Percentiles rank a stretch among this genome's conserved stretches.
Conservation (phyloP, 495 filamentous ascomycete genomes). For the Penicillium ochrochloron region DNA sequence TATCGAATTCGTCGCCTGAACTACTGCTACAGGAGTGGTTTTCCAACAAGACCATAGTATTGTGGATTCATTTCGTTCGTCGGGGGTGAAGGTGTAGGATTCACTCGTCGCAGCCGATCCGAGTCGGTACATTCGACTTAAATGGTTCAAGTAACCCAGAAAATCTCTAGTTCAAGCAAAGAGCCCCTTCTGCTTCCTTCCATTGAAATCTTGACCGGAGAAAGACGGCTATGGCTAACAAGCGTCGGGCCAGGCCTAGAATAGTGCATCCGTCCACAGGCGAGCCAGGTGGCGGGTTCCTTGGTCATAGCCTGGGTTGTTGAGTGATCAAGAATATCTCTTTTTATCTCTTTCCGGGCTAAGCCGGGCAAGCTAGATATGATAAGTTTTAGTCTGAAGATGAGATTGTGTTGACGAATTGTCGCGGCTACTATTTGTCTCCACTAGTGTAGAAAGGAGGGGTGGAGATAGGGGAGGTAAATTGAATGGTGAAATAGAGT, state of each 20-base stretch:
- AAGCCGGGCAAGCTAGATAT: slow-evolving; percentile 11
- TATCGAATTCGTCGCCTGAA: not conserved
- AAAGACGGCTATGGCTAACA: slow-evolving; percentile 12
- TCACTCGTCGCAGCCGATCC: not conserved
- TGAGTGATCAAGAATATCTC: slow-evolving; percentile 19
- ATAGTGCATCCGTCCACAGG: slow-evolving; percentile 21
- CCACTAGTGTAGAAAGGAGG: not conserved
- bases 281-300: slow-evolving; percentile 18
- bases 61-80: not conserved
- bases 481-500: not conserved
- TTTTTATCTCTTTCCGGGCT: slow-evolving; percentile 19
- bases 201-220: slow-evolving; percentile 29
- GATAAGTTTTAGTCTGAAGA: not conserved
- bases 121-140: not conserved
- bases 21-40: not conserved
- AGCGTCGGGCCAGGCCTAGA: slow-evolving; percentile 17
- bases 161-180: not conserved
- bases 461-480: not conserved
- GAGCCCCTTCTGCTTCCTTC: slow-evolving; percentile 4
- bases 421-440: not conserved
- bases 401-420: not conserved
- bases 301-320: slow-evolving; percentile 6
- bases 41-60: not conserved
- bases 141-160: not conserved
- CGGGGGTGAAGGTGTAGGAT: not conserved